Evolutionary conservation across 768 basidiomycete species (phyloP).

Genomic region (Crassisporium funariophilum): DNA sequence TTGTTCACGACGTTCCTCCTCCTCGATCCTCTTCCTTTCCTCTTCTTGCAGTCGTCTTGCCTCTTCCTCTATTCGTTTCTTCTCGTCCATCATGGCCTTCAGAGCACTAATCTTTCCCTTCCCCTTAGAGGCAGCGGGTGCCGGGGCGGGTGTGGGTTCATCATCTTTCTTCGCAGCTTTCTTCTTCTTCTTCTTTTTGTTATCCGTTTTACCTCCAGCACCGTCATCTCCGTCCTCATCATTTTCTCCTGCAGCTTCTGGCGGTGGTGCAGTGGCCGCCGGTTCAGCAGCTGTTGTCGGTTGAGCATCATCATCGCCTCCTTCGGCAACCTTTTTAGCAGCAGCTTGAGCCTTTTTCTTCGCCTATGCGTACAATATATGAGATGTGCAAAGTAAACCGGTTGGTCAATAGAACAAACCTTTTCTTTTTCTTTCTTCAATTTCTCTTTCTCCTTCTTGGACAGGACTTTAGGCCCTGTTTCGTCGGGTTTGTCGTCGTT

Average conservation of each 20-base stretch:
- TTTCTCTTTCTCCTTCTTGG: conserved; percentile 97
- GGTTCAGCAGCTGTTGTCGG: conserved; percentile 26
- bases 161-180: conserved; percentile 72
- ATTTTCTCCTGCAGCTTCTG: conserved; percentile 49
- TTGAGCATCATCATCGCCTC: conserved; percentile 26
- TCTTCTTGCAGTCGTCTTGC: conserved; percentile 72
- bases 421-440: conserved; percentile 98
- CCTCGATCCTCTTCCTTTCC: conserved; percentile 78
- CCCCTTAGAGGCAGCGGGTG: conserved; percentile 58
- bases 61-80: conserved; percentile 87
- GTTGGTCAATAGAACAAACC: conserved; percentile 41
- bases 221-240: conserved; percentile 68
- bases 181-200: conserved; percentile 90
- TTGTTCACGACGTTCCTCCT: conserved; percentile 78
- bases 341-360: conserved; percentile 95
- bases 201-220: conserved; percentile 50
- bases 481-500: conserved; percentile 59
- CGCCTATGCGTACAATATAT: conserved; percentile 50
- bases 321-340: conserved; percentile 65
- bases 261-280: conserved; percentile 32
- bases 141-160: conserved; percentile 45
- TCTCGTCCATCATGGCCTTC: conserved; percentile 91
- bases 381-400: conserved; percentile 8
- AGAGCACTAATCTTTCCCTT: conserved; percentile 81
- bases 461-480: conserved; percentile 66